These are phyloP conservation scores for Penicillium simplicissimum DNA, from an alignment of 495 filamentous ascomycete species.

Conservation along the genomic window DNA sequence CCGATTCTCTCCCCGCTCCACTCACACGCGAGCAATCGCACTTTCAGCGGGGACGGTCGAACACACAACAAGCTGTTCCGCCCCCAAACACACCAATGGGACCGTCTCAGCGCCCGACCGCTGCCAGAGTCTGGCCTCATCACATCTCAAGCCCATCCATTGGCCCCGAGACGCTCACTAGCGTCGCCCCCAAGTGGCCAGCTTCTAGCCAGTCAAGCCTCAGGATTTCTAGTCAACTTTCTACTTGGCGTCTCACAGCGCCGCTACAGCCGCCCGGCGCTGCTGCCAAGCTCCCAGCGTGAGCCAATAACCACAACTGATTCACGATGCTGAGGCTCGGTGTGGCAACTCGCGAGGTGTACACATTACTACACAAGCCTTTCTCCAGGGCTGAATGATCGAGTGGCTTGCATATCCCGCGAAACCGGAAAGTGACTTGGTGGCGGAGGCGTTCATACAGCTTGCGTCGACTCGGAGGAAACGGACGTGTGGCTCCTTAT, in stretches of 20 bases:
- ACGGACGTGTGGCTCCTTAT: not conserved
- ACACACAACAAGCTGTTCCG: not conserved
- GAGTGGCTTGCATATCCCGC: not conserved
- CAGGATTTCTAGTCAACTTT: not conserved
- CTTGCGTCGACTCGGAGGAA: not conserved
- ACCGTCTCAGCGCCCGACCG: not conserved
- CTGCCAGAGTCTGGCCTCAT: constrained; percentile 13
- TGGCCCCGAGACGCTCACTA: constrained; percentile 19
- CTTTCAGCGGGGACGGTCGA: not conserved
- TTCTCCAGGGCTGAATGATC: constrained; percentile 2
- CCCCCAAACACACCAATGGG: not conserved
- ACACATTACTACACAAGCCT: not conserved
- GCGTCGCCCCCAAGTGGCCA: constrained; percentile 15
- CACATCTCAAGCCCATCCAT: constrained; percentile 27
- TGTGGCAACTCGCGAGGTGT: not conserved
- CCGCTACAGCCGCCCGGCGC: constrained; percentile 28
- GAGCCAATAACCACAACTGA: constrained; percentile 13
- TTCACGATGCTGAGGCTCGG: constrained; percentile 2
- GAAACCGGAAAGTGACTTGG: constrained; percentile 2
- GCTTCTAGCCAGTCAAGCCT: constrained; percentile 1
- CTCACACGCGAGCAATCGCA: not conserved
- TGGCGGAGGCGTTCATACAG: not conserved
- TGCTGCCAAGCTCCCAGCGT: constrained; percentile 19
- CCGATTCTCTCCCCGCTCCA: not conserved
- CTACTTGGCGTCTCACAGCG: constrained; percentile 22